Evolutionary conservation across 2,329 filamentous ascomycete genomes (phyloP), one percentile per base, ranked within the genome.

Genomic region (Verticillium tricorpus): DNA sequence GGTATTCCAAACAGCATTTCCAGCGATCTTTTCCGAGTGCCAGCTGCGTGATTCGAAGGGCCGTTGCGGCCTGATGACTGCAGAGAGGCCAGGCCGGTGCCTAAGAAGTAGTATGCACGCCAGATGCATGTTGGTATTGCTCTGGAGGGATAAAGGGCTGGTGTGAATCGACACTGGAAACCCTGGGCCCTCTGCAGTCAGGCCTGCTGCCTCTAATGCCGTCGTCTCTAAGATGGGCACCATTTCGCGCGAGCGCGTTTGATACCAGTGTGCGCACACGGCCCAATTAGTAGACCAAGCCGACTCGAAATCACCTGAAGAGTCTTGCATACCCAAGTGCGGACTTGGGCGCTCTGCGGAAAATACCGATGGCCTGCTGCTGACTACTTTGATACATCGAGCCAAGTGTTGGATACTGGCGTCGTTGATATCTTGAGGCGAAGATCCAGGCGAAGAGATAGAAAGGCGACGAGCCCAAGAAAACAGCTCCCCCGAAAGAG

Each of bases 1-100:
- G 17, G 66, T 70, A 37, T 73, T 73, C 57, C 69, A 70, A 0
- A 67, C 60, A 15, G 66, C 69, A 6, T 71, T 58, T 3, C 71
- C 71, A 0, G 71, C 72, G 7, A 73, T 68, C 1, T 68, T 70
- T 34, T 72, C 71, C 2, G 66, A 69, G 31, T 73, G 72, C 72
- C 72, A 66, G 37, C 68, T 70, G 15, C 61, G 62, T 5, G 68
- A 70, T 22, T 57, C 55, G n/a, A 57, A 37, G 7, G 55, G 55
- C 7, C 22, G 55, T 32, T 37, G 55, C 11, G 55, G 55, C 55
- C 55, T 34, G 55, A 37, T 39, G 32, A 22, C 55, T 5, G 55
- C 55, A 8, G 55, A 57, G 11, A 57, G 55, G 12, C 55, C 55
- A 39, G 55, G 55, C 17, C 34, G n/a, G 8, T 35, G 32, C 55